Conservation (phyloP, 768 basidiomycete species). For the Porpolomopsis calyptriformis region DNA sequence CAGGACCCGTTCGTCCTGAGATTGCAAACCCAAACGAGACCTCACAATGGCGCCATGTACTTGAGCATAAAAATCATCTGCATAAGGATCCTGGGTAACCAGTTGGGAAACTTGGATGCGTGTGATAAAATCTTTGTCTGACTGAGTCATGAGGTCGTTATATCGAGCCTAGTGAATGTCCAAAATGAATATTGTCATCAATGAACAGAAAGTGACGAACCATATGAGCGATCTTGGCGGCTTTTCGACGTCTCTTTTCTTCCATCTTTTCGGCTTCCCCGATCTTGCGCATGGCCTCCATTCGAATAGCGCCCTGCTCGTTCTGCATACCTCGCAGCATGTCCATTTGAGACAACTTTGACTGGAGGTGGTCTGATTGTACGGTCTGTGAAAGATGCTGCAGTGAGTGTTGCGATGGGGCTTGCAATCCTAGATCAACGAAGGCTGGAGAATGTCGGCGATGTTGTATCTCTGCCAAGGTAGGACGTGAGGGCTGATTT, state of each 20-base stretch:
- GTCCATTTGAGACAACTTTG: constrained; percentile 64
- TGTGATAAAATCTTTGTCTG: constrained; percentile 99
- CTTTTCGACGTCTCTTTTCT: constrained; percentile 68
- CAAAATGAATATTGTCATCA: constrained; percentile 1
- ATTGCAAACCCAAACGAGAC: constrained; percentile 63
- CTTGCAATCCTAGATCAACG: constrained; percentile 21
- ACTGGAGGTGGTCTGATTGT: constrained; percentile 67
- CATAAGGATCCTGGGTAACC: constrained; percentile 93
- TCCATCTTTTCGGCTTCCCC: constrained; percentile 86
- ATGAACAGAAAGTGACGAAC: constrained; percentile 29
- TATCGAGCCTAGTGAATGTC: constrained; percentile 59
- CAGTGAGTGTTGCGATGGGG: constrained; percentile 41
- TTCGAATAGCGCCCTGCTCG: constrained; percentile 60
- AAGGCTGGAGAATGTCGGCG: constrained; percentile 32
- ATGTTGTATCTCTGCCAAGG: constrained; percentile 36
- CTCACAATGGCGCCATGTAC: constrained; percentile 82
- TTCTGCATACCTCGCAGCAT: constrained; percentile 55
- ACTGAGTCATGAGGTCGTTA: constrained; percentile 93
- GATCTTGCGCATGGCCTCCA: constrained; percentile 81
- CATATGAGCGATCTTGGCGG: constrained; percentile 84
- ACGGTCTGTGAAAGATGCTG: constrained; percentile 51
- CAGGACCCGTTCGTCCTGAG: constrained; percentile 67
- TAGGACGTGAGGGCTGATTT: constrained; percentile 34
- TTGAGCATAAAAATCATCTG: constrained; percentile 98
- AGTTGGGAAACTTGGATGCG: constrained; percentile 98